Base-by-base conservation (phyloP, 176 grass and related monocot genomes). In the Zea luxurians region DNA sequence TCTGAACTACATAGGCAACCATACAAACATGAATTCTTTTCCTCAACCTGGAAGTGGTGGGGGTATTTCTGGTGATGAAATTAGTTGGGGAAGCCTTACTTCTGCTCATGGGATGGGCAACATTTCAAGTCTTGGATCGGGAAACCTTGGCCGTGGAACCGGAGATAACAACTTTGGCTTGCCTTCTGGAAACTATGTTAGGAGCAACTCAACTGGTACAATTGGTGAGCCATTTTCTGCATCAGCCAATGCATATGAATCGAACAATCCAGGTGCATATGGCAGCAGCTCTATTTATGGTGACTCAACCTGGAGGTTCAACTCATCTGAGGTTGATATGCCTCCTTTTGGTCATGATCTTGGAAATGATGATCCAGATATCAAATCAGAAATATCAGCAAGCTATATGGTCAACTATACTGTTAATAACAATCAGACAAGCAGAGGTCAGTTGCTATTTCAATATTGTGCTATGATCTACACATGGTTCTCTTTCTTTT, bases 371-470 rank as follows among this genome's bases (percentile, higher is more conserved):
- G 70, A 82, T 78, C 83, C 78, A 49, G 88, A 86, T 87, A 79
- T 83, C 62, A 86, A 74, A 76, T 68, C 80, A 61, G 78, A 85
- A 61, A 68, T 61, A 49, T 86, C 91, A 68, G 67, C 77, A 78
- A 69, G 74, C 88, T 88, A 84, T 63, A 86, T 85, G 76, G 89
- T 69, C 59, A 77, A 74, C 73, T 91, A 93, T 70, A 88, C 73
- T 91, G 88, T 88, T 83, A 86, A 84, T 85, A 84, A 90, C 76
- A 93, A 81, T 64, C 82, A 91, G 84, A 88, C 85, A 83, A 84
- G 80, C 80, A 89, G 83, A 89, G 89, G 89, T 94, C 61, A 93
- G 87, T 78, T 76, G 42, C 37, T 43, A 15, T 59, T 76, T 87
- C 64, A 80, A 62, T 74, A 82, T 79, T 47, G 38, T 87, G 15